These are phyloP conservation scores for Ophiostoma triangulosporum DNA, from an alignment of 2,329 filamentous ascomycete genomes.

Conservation along the genomic window DNA sequence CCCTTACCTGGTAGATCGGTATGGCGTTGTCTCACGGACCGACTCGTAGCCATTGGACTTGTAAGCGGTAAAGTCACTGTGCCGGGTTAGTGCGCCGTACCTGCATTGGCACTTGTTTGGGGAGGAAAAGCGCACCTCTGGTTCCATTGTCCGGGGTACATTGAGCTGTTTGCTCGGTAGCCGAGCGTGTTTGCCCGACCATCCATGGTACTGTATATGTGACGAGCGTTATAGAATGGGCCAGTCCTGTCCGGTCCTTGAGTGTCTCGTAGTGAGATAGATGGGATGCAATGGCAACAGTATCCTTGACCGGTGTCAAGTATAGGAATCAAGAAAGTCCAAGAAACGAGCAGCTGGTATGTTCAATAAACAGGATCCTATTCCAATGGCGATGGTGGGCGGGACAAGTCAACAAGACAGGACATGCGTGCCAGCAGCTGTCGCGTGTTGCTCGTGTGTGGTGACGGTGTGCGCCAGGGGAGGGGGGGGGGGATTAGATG, in stretches of 20 bases:
- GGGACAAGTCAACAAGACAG: background rate
- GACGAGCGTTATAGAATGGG: background rate
- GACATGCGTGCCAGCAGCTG: slow-evolving; percentile 7
- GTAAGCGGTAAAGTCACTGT: slow-evolving; percentile 23
- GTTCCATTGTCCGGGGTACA: slow-evolving; percentile 9
- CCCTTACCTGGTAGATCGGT: slow-evolving; percentile 21
- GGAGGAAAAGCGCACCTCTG: slow-evolving; percentile 11
- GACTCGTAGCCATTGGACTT: slow-evolving; percentile 22
- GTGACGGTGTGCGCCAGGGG: background rate
- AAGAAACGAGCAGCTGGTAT: too few relatives aligned
- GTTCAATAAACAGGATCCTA: too few relatives aligned
- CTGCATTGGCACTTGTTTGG: background rate
- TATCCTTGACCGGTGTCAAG: too few relatives aligned
- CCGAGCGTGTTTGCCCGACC: slow-evolving; percentile 2
- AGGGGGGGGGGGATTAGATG: background rate
- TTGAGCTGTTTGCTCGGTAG: slow-evolving; percentile 6
- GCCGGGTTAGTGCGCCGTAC: slow-evolving; percentile 1
- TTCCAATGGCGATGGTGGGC: too few relatives aligned
- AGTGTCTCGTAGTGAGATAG: too few relatives aligned
- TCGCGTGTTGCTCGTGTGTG: background rate
- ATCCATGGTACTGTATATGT: slow-evolving; percentile 4
- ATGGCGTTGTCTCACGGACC: slow-evolving; percentile 14
- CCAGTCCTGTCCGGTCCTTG: background rate
- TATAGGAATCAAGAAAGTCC: background rate
- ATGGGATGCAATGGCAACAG: too few relatives aligned